These are phyloP conservation scores for Xylaria sp. DNA, from an alignment of 2,329 filamentous ascomycete species.

Conservation along the genomic window DNA sequence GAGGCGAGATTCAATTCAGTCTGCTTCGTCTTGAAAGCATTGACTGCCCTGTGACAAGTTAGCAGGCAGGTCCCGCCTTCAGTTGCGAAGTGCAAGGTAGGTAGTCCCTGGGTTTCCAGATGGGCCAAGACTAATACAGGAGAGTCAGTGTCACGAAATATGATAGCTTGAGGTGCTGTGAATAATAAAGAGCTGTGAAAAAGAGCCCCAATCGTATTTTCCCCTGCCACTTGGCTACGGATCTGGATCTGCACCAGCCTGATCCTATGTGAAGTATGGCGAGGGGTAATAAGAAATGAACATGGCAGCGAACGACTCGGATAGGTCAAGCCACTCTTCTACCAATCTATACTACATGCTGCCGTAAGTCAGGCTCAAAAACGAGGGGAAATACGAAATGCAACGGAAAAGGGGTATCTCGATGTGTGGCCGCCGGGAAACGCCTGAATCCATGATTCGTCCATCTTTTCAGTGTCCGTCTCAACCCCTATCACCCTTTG, in stretches of 20 bases:
- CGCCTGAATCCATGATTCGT: slow-evolving; percentile 29
- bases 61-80: slow-evolving; percentile 21
- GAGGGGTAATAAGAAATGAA: slow-evolving; percentile 37
- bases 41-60: slow-evolving; percentile 16
- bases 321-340: slow-evolving; percentile 28
- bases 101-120: neutral
- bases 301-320: slow-evolving; percentile 27
- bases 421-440: slow-evolving; percentile 27
- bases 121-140: neutral
- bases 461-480: slow-evolving; percentile 25
- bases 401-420: slow-evolving; percentile 43
- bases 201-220: slow-evolving; percentile 35
- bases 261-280: slow-evolving; percentile 39
- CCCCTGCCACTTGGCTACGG: slow-evolving; percentile 48
- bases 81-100: neutral
- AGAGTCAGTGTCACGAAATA: slow-evolving; percentile 21
- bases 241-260: slow-evolving; percentile 32
- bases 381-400: slow-evolving; percentile 27
- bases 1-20: slow-evolving; percentile 5
- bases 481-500: slow-evolving; percentile 20
- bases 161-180: slow-evolving; percentile 33
- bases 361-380: slow-evolving; percentile 28
- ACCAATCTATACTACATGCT: slow-evolving; percentile 43
- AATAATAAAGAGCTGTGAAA: slow-evolving; percentile 19
- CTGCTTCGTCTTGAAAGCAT: slow-evolving; percentile 1